A percentile compares a stretch with the other conserved stretches of the same genome.
Conservation (phyloP, 306 rosid species). For the Psophocarpus tetragonolobus region DNA sequence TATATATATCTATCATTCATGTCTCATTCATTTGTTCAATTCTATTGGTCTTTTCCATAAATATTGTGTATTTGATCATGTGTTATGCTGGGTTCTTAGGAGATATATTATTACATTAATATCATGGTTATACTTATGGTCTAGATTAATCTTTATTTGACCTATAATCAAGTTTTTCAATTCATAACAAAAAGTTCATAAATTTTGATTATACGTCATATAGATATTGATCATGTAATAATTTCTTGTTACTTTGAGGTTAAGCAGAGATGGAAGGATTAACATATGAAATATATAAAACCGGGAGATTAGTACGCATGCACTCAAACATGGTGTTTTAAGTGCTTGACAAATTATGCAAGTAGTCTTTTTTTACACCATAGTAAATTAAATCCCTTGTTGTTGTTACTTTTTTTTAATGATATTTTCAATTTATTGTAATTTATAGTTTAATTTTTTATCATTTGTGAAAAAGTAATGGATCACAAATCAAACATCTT, state of each 20-base stretch:
- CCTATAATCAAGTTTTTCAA: not conserved
- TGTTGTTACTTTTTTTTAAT: not conserved
- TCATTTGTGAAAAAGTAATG: too few relatives aligned
- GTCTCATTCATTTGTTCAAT: not conserved
- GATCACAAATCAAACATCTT: too few relatives aligned
- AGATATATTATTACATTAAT: not conserved
- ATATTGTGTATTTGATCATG: not conserved
- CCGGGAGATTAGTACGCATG: not conserved
- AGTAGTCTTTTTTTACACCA: not conserved
- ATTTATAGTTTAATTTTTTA: not conserved
- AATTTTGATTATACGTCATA: not conserved
- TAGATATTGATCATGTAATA: not conserved
- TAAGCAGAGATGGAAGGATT: not conserved
- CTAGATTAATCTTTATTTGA: not conserved
- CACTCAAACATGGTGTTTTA: conserved; percentile 9
- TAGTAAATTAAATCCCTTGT: not conserved
- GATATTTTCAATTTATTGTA: not conserved
- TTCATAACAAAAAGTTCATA: not conserved
- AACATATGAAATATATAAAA: too few relatives aligned
- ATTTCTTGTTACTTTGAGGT: too few relatives aligned
- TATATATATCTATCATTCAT: not conserved
- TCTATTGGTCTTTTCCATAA: not conserved
- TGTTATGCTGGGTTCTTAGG: not conserved
- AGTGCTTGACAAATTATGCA: not conserved
- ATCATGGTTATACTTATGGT: not conserved